Conservation (phyloP, 768 basidiomycete species). For the Tephrocybe sp. region DNA sequence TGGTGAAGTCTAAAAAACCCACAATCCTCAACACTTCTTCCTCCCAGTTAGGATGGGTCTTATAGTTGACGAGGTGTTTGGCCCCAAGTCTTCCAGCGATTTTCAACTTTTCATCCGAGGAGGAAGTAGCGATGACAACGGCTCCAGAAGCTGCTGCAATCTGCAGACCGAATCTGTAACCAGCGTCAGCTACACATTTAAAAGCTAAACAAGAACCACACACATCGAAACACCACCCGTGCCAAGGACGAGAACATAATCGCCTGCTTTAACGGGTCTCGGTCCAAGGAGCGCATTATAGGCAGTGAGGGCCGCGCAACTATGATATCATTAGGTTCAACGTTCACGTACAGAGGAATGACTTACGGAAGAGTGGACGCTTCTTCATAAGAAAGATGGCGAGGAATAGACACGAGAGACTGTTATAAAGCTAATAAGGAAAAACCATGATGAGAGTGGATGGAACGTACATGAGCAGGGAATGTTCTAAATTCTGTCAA, state of each 20-base stretch:
- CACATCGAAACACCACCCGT: slow-evolving; percentile 59
- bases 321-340: slow-evolving; percentile 20
- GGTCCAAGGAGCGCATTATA: slow-evolving; percentile 58
- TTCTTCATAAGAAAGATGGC: slow-evolving; percentile 63
- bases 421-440: slow-evolving; percentile 13
- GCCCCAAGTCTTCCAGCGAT: slow-evolving; percentile 51
- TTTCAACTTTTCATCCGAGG: slow-evolving; percentile 62
- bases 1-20: slow-evolving; percentile 35
- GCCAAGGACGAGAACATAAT: slow-evolving; percentile 55
- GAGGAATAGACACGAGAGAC: slow-evolving; percentile 52
- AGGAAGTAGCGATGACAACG: slow-evolving; percentile 65
- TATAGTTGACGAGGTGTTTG: slow-evolving; percentile 63
- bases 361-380: slow-evolving; percentile 62
- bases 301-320: slow-evolving; percentile 62
- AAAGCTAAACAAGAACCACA: slow-evolving; percentile 8
- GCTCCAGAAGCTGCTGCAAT: slow-evolving; percentile 65
- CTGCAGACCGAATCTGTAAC: slow-evolving; percentile 51
- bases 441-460: background rate
- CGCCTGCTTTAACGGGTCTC: slow-evolving; percentile 53
- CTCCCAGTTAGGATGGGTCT: slow-evolving; percentile 57
- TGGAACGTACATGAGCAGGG: slow-evolving; percentile 35
- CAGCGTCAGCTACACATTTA: background rate
- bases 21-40: slow-evolving; percentile 48
- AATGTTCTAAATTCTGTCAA: slow-evolving; percentile 56
- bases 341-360: no score